phyloP scores from a whole-genome alignment of 306 rosid species.

The Quercus berberidifolia region DNA sequence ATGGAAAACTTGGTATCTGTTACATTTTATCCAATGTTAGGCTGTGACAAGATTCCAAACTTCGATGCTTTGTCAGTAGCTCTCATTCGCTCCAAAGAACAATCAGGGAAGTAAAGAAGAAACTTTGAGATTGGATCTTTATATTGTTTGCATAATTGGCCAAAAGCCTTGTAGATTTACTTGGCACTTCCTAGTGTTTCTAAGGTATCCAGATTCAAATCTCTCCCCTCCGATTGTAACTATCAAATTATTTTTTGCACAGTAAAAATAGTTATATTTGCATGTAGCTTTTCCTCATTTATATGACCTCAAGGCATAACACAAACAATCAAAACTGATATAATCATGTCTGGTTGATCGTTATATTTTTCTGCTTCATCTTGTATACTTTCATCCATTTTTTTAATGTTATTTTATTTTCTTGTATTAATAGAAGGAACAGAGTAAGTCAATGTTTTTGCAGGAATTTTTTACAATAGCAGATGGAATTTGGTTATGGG shows the following conservation, averaged over 20 bases:
- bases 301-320: neutral
- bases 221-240: fast-evolving
- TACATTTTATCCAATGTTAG: neutral
- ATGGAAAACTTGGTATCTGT: neutral
- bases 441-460: neutral
- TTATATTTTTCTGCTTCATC: neutral
- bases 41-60: neutral
- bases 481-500: neutral
- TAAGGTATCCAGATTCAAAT: fast-evolving
- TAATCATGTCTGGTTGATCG: neutral
- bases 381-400: neutral
- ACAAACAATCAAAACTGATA: neutral
- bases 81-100: neutral
- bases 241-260: neutral
- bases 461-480: neutral
- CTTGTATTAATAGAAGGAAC: neutral
- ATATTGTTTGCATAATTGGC: neutral
- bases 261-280: neutral
- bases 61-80: neutral
- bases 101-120: neutral
- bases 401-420: neutral
- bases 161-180: too few species aligned
- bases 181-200: fast-evolving
- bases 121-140: neutral
- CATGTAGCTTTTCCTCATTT: neutral